These are phyloP conservation scores for Erigeron canadensis DNA, from an alignment of 129 eudicot species.

Conservation along the genomic window DNA sequence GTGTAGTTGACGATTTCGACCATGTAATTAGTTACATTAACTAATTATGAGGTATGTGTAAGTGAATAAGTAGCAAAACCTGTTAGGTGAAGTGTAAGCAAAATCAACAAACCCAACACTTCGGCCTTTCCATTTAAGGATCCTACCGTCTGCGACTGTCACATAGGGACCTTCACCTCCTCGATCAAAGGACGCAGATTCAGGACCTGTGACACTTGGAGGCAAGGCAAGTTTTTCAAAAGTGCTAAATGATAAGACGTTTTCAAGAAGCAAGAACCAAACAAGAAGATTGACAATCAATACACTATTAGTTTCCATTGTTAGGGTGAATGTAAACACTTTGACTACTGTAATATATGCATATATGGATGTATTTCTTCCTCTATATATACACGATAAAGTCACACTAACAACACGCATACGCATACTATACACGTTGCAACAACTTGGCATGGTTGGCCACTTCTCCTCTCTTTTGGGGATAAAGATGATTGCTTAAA, in stretches of 20 bases:
- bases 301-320: conserved; percentile 19
- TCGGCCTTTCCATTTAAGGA: conserved; percentile 44
- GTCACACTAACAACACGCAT: neutral
- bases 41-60: neutral
- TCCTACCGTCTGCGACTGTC: conserved; percentile 43
- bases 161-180: conserved; percentile 46
- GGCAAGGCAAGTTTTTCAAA: conserved; percentile 41
- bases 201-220: conserved; percentile 36
- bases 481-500: conserved; percentile 33
- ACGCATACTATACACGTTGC: neutral
- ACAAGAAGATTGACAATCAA: conserved; percentile 10
- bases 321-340: neutral
- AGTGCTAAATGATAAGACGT: conserved; percentile 20
- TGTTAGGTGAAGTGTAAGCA: conserved; percentile 43
- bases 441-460: conserved; percentile 34
- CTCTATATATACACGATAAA: conserved; percentile 14
- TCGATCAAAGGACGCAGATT: conserved; percentile 40
- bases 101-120: conserved; percentile 36
- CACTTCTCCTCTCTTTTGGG: conserved; percentile 1
- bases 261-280: conserved; percentile 20
- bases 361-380: neutral
- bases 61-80: conserved; percentile 31
- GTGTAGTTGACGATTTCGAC: too few relatives aligned
- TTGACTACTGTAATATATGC: neutral
- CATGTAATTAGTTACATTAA: neutral